These are phyloP conservation scores for Aeschynomene evenia DNA, from an alignment of 306 rosid species.

Conservation along the genomic window DNA sequence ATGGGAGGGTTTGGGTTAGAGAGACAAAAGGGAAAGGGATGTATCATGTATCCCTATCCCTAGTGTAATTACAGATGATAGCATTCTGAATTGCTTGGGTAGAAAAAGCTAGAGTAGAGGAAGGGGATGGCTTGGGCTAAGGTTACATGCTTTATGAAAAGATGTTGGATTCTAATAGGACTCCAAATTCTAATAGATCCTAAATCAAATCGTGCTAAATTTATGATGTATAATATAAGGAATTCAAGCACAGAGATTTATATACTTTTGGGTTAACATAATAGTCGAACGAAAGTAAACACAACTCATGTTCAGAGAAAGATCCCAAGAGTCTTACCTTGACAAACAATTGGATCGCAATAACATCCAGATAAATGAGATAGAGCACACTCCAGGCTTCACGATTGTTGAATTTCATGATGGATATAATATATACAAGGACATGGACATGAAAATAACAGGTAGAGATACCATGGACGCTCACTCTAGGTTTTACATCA, in stretches of 20 bases:
- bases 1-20: too few species aligned
- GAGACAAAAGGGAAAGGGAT: too few species aligned
- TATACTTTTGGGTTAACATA: background rate
- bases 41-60: too few species aligned
- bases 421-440: conserved; percentile 38
- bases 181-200: too few species aligned
- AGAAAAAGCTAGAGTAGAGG: too few species aligned
- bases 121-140: too few species aligned
- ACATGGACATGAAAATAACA: conserved; percentile 22
- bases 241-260: conserved; percentile 3
- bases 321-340: background rate
- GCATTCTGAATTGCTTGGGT: too few species aligned
- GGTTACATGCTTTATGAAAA: too few species aligned
- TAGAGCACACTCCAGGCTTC: conserved; percentile 10
- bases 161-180: too few species aligned
- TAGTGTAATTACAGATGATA: too few species aligned
- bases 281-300: background rate
- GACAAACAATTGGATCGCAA: conserved; percentile 15
- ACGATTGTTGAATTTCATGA: conserved; percentile 14
- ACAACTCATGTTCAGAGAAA: background rate
- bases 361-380: background rate
- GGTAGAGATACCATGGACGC: conserved; percentile 21
- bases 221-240: background rate
- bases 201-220: background rate
- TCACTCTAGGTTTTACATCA: conserved; percentile 9